Evolutionary conservation across 2,329 filamentous ascomycete species (phyloP).

Genomic region (Knufia fluminis): DNA sequence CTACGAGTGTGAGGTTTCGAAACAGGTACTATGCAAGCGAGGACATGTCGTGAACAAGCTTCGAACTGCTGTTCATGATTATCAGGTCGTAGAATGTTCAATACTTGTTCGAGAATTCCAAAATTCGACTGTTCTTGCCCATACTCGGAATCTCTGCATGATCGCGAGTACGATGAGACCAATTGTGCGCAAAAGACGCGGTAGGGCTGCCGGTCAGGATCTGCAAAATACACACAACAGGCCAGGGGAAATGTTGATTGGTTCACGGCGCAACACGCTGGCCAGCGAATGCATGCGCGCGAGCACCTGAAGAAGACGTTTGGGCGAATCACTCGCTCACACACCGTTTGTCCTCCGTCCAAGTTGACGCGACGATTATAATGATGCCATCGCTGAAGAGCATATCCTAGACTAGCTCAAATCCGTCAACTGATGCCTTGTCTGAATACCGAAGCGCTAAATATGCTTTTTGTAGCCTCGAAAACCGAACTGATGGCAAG

Average conservation of each 20-base stretch:
- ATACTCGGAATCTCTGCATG: not conserved
- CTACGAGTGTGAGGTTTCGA: too few species aligned
- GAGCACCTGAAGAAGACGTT: not conserved
- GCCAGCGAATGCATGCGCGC: not conserved
- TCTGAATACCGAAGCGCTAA: too few species aligned
- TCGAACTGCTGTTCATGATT: not conserved
- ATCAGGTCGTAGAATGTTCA: not conserved
- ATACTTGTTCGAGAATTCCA: slow-evolving; percentile 5
- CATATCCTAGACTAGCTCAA: too few species aligned
- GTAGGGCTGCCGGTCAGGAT: not conserved
- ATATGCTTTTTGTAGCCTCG: too few species aligned
- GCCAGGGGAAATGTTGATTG: not conserved
- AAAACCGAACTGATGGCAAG: too few species aligned
- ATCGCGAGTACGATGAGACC: not conserved
- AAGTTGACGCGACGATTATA: not conserved
- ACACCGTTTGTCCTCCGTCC: not conserved
- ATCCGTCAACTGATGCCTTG: too few species aligned
- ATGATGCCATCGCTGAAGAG: not conserved
- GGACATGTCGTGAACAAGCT: not conserved
- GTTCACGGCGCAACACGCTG: not conserved
- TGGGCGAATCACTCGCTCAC: not conserved
- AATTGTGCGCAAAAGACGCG: not conserved
- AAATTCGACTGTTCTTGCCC: slow-evolving; percentile 2
- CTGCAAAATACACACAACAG: not conserved
- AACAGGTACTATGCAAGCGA: not conserved